Evolutionary conservation across 2,329 filamentous ascomycete species (phyloP), one percentile per base, ranked within the genome.

Genomic region (Aureobasidium sp.): DNA sequence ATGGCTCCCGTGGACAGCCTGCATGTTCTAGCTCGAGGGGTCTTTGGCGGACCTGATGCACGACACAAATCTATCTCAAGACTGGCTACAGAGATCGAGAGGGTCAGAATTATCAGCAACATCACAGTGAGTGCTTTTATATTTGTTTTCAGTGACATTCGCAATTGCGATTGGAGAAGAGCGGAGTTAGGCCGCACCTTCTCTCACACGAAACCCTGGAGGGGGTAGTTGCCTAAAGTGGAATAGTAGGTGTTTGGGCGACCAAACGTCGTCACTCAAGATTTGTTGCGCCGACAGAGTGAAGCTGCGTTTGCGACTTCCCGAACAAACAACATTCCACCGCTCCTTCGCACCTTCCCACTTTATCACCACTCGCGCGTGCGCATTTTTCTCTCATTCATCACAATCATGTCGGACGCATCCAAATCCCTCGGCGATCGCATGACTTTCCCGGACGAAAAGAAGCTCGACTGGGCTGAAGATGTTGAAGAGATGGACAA

Each of bases 401-500:
- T n/a, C 37, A 37, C 36, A 59, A 29, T 16, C 48, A 61, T 61
- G 59, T 45, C 59, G 30, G 44, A 39, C 42, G 30, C 41, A 30
- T 42, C 57, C 13, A 66, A 66, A 57, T 68, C 66, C 27, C 68
- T 71, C 27, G 68, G 69, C 44, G 67, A 67, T 39, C 66, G 67
- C 34, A 66, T 72, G 49, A 66, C 67, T 42, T 67, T 66, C 44
- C 66, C 69, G 11, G 21, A 30, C 48, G 48, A 39, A n/a, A 41
- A 59, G 37, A 61, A 59, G 44, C 68, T 71, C 66, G 67, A 66
- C 61, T 74, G 72, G 71, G 69, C 71, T n/a, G 71, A 74, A 50
- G 71, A 72, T 25, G 65, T 45, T 50, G 44, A 42, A 50, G 63
- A 63, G 48, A 62, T 64, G 13, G 62, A 64, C 14, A 62, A 65